Percentiles rank a stretch among this genome's conserved stretches.
Evolutionary conservation across 208 protist genomes (phyloP).

Genomic region (Leishmania martiniquensis): DNA sequence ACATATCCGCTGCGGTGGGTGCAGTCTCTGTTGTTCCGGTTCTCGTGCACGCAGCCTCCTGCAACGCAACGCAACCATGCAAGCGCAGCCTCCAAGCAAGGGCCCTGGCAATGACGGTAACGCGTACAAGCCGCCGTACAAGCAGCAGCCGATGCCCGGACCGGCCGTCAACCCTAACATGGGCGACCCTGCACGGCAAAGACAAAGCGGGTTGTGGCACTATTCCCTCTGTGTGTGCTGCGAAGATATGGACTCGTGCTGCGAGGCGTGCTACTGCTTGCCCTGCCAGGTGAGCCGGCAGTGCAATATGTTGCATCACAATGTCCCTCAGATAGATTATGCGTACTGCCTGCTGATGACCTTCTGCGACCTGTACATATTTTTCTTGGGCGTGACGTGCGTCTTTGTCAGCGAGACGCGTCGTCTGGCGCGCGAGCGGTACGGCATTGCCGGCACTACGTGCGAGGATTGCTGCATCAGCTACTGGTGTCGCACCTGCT

Average conservation of each 20-base stretch:
- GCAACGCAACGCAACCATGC: not conserved
- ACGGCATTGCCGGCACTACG: conserved; percentile 26
- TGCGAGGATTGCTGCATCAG: conserved; percentile 29
- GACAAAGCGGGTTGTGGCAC: too few species aligned
- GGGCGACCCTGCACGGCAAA: too few species aligned
- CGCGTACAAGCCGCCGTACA: not conserved
- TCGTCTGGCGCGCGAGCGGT: conserved; percentile 28
- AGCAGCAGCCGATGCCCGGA: not conserved
- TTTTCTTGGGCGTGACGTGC: conserved; percentile 20
- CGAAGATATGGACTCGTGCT: conserved; percentile 37
- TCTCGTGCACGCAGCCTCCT: not conserved
- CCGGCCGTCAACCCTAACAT: not conserved
- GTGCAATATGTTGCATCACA: conserved; percentile 43
- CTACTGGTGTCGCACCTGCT: conserved; percentile 46
- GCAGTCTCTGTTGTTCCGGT: not conserved
- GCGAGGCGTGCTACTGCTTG: conserved; percentile 40
- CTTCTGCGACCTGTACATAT: not conserved
- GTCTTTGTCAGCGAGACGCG: conserved; percentile 21
- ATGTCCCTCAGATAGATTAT: conserved; percentile 22
- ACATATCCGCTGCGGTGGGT: not conserved
- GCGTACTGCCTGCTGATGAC: conserved; percentile 29
- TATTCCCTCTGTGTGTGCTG: conserved; percentile 45
- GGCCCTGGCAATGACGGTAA: not conserved
- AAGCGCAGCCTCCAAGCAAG: not conserved
- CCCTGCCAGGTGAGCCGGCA: conserved; percentile 50